Base-by-base conservation (phyloP, 768 basidiomycete genomes). In the Termitomyces sp. region DNA sequence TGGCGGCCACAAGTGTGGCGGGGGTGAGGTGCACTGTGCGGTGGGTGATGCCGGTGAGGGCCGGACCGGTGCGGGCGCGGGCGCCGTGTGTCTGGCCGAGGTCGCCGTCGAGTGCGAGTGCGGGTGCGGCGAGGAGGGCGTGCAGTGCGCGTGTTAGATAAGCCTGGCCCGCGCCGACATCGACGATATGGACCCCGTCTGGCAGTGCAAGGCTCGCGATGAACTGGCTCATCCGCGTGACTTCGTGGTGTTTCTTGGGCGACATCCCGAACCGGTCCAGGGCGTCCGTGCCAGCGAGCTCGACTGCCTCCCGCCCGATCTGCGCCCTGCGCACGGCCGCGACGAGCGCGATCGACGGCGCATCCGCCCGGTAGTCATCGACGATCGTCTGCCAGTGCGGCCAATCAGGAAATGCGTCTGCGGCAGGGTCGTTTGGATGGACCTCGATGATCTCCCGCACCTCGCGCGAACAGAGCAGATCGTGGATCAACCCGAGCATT, bases 181-280 rank as follows among this genome's bases (percentile, higher is more conserved):
- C 89, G 35, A 90, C 87, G 30, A 81, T 80, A 59, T 82, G 79
- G 13, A 65, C 22, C n/a, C 65, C 59, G 30, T 64, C 48, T 20
- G 66, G 69, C 40, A 61, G 66, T 45, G 74, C 68, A 32, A 85
- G 65, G 18, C 63, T 64, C 40, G 68, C 49, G 38, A 62, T 22
- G 45, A 44, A 62, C 7, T 76, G 68, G 18, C 76, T 72, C 87
- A 90, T 90, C 49, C 80, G 79, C 1, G 71, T 62, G 47, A 91
- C 86, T 66, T 91, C 89, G 60, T 91, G 88, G 2, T 73, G 71
- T 66, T 91, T 91, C 68, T 91, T 91, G 5, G 87, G 87, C 4
- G 87, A 88, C 81, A 88, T 85, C 16, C 88, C 85, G 46, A 68
- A 65, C 4, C 61, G 22, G 9, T 65, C 60, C 28, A 61, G 63